phyloP scores from a whole-genome alignment of 2,329 filamentous ascomycete species.

The Lachnellula occidentalis region DNA sequence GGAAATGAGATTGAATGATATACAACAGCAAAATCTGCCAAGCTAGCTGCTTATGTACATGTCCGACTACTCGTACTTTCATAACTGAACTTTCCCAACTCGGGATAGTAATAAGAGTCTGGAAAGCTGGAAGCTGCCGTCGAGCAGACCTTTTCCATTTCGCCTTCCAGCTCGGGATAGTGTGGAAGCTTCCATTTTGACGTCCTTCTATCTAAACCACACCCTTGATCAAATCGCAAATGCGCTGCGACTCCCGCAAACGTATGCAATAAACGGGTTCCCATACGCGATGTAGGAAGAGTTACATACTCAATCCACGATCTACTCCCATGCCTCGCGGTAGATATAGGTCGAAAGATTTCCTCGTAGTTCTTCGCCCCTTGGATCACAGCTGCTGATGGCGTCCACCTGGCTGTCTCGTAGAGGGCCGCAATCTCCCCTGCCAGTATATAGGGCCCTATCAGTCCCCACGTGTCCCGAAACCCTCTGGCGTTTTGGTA shows the following conservation, averaged over 20 bases:
- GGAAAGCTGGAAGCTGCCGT: no score
- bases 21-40: no score
- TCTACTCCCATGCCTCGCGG: neutral
- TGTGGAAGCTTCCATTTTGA: conserved; percentile 4
- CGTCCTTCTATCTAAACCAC: neutral
- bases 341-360: neutral
- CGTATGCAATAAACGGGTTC: conserved; percentile 2
- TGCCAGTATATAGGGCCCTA: conserved; percentile 49
- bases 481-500: conserved; percentile 43
- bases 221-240: neutral
- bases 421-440: conserved; percentile 38
- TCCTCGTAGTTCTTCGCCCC: neutral
- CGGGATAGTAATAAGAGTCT: no score
- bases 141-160: no score
- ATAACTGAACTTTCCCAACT: no score
- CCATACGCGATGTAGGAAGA: neutral
- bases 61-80: no score
- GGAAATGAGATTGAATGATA: no score
- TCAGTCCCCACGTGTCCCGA: conserved; percentile 44
- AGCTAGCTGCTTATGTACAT: no score
- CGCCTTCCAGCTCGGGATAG: neutral
- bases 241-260: neutral
- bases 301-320: neutral
- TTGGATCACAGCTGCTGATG: neutral
- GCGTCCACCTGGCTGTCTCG: neutral